phyloP scores from a whole-genome alignment of 495 filamentous ascomycete genomes.

The Xylaria venustula region DNA sequence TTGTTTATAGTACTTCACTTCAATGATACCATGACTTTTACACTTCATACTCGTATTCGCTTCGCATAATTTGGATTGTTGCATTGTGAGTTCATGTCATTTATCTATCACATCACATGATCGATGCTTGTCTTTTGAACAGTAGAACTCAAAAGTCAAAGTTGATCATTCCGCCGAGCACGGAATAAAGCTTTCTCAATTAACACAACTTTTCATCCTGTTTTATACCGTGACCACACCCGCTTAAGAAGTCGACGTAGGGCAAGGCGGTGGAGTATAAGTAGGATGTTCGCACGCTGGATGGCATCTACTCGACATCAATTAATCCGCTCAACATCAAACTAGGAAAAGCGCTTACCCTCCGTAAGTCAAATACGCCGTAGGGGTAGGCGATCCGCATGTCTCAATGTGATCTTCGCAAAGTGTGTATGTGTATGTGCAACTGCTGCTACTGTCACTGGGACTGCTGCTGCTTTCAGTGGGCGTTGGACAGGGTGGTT shows the following conservation, averaged over 20 bases:
- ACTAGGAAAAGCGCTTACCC: constrained; percentile 8
- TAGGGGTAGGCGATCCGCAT: constrained; percentile 10
- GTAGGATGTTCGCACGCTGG: constrained; percentile 24
- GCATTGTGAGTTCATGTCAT: too few relatives aligned
- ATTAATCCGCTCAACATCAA: not conserved
- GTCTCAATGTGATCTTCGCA: constrained; percentile 9
- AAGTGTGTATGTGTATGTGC: constrained; percentile 4
- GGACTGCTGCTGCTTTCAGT: not conserved
- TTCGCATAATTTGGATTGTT: too few relatives aligned
- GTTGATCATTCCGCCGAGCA: too few relatives aligned
- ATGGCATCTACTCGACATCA: constrained; percentile 22
- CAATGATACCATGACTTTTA: constrained; percentile 1
- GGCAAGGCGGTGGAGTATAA: constrained; percentile 25
- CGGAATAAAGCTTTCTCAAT: too few relatives aligned
- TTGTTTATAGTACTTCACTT: not conserved
- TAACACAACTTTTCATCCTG: not conserved
- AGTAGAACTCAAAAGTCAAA: too few relatives aligned
- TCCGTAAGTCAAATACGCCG: constrained; percentile 4
- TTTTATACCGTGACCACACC: not conserved
- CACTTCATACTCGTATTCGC: too few relatives aligned
- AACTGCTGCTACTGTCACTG: not conserved
- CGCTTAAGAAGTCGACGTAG: not conserved
- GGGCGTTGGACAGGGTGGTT: constrained; percentile 7
- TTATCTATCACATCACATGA: too few relatives aligned
- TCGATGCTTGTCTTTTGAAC: too few relatives aligned